Percentiles rank a stretch among this genome's conserved stretches.
These are phyloP conservation scores for Trypanosoma congolense DNA, from an alignment of 208 protist genomes.

Conservation along the genomic window DNA sequence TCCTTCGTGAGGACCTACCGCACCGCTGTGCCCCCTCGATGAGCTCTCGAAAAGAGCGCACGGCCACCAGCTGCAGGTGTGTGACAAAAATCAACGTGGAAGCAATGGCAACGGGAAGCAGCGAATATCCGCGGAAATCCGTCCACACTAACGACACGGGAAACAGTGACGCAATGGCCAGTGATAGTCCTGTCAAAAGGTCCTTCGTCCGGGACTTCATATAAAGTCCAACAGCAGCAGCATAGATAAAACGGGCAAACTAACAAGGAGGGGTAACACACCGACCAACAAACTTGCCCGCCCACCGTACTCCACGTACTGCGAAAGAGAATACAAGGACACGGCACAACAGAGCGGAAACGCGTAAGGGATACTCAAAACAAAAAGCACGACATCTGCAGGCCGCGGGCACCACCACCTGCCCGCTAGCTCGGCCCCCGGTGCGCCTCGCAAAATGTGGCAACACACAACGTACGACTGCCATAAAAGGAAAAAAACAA, in stretches of 20 bases:
- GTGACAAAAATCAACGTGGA: conserved; percentile 54
- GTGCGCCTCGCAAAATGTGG: conserved; percentile 55
- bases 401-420: no score
- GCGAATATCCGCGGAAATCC: conserved; percentile 55
- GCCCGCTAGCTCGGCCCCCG: no score
- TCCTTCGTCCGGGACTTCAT: conserved; percentile 43
- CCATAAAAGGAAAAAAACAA: conserved; percentile 67
- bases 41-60: conserved; percentile 38
- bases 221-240: conserved; percentile 68
- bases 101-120: conserved; percentile 49
- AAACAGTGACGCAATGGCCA: conserved; percentile 54
- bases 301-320: conserved; percentile 63
- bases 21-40: conserved; percentile 17
- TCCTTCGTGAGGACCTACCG: not conserved
- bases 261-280: conserved; percentile 48
- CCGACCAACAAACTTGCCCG: conserved; percentile 57
- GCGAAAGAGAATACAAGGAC: conserved; percentile 52
- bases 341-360: conserved; percentile 62
- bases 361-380: conserved; percentile 64
- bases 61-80: conserved; percentile 43
- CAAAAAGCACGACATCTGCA: conserved; percentile 39
- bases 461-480: conserved; percentile 53
- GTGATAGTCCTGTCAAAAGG: conserved; percentile 43
- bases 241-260: conserved; percentile 45
- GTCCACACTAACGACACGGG: conserved; percentile 48